Evolutionary conservation across 352 stramenopile species (phyloP).

Genomic region (Blastocystis sp.): DNA sequence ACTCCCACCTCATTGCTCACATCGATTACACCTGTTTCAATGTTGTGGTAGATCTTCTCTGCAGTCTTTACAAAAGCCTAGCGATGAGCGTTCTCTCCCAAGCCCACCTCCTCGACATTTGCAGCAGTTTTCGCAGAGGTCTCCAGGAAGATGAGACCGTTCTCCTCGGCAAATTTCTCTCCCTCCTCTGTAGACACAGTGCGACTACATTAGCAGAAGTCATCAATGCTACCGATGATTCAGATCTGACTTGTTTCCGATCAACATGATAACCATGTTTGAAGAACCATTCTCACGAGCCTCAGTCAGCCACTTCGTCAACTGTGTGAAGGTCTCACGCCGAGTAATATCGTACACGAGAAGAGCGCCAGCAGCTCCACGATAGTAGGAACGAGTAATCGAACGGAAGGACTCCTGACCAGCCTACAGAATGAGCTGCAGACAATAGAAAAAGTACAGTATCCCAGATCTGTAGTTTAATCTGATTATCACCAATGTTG

Average conservation of each 20-base stretch:
- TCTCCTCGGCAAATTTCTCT: conserved; percentile 93
- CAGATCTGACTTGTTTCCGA: conserved; percentile 95
- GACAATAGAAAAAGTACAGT: conserved; percentile 69
- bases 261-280: conserved; percentile 99
- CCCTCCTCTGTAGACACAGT: conserved; percentile 93
- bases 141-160: conserved; percentile 98
- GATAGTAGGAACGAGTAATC: conserved; percentile 98
- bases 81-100: not conserved
- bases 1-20: conserved; percentile 79
- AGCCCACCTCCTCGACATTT: conserved; percentile 89
- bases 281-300: conserved; percentile 91
- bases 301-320: conserved; percentile 95
- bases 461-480: conserved; percentile 93
- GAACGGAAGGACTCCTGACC: conserved; percentile 97
- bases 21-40: conserved; percentile 84
- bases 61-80: conserved; percentile 88
- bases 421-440: conserved; percentile 67
- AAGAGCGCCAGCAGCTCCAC: conserved; percentile 87
- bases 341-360: conserved; percentile 97
- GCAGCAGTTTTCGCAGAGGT: conserved; percentile 95
- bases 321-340: conserved; percentile 97
- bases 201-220: conserved; percentile 66
- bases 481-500: conserved; percentile 92
- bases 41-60: conserved; percentile 90
- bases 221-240: conserved; percentile 72